Evolutionary conservation across 2,329 filamentous ascomycete genomes (phyloP).

Genomic region (Fusarium hostae): DNA sequence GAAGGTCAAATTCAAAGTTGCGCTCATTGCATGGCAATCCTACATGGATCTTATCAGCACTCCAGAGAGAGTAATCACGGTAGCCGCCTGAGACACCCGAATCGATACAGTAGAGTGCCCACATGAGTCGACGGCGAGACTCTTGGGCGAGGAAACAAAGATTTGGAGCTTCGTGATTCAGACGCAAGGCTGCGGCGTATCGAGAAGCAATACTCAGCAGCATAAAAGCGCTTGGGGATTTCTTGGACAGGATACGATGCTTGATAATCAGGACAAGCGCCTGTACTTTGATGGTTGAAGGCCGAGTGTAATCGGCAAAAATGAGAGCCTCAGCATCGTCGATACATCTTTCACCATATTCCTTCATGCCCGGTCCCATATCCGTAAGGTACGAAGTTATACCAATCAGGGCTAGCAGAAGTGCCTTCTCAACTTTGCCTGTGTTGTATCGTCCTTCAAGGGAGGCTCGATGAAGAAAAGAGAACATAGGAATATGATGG

Average conservation of each 20-base stretch:
- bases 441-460: constrained; percentile 69
- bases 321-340: constrained; percentile 65
- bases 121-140: constrained; percentile 56
- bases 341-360: constrained; percentile 65
- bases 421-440: constrained; percentile 64
- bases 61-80: constrained; percentile 58
- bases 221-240: constrained; percentile 58
- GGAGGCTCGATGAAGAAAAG: constrained; percentile 68
- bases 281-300: constrained; percentile 66
- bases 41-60: constrained; percentile 55
- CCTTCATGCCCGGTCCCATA: constrained; percentile 61
- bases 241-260: constrained; percentile 57
- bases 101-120: constrained; percentile 58
- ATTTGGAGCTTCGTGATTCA: constrained; percentile 56
- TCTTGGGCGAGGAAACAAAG: constrained; percentile 56
- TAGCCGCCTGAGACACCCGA: constrained; percentile 56
- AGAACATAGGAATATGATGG: constrained; percentile 69
- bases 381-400: constrained; percentile 67
- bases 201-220: constrained; percentile 56
- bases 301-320: constrained; percentile 63
- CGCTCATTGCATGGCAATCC: constrained; percentile 57
- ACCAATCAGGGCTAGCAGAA: constrained; percentile 65
- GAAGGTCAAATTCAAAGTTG: constrained; percentile 66
- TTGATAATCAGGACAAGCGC: constrained; percentile 58
- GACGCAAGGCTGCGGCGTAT: constrained; percentile 55